These are phyloP conservation scores for Globisporangium middletonii DNA, from an alignment of 352 stramenopile genomes.

Conservation along the genomic window DNA sequence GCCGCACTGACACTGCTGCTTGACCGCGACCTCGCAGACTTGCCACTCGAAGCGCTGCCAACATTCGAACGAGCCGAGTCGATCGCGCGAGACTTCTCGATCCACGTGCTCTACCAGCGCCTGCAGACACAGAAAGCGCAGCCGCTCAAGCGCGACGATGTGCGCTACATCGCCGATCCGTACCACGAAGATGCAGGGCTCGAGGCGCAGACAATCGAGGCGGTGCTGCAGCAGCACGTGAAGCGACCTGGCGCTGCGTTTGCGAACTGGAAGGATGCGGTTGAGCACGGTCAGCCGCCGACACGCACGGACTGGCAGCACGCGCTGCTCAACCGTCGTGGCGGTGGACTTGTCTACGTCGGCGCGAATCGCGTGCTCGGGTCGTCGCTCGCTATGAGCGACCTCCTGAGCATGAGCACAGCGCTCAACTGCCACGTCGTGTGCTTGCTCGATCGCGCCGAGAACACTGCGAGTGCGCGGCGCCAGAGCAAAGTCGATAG, in stretches of 20 bases:
- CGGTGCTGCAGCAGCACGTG: conserved; percentile 34
- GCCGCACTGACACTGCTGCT: conserved; percentile 47
- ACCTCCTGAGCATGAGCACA: conserved; percentile 68
- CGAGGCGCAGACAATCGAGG: conserved; percentile 34
- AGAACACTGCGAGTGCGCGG: conserved; percentile 65
- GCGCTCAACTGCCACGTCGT: conserved; percentile 58
- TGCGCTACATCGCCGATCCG: conserved; percentile 62
- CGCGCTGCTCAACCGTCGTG: conserved; percentile 42
- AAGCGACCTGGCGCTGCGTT: conserved; percentile 23
- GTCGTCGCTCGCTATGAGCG: conserved; percentile 28
- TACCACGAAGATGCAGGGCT: conserved; percentile 40
- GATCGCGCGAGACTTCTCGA: conserved; percentile 61
- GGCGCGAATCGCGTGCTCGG: conserved; percentile 63
- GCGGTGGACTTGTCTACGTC: conserved; percentile 64
- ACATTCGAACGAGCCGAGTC: conserved; percentile 37
- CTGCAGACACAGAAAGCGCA: conserved; percentile 44
- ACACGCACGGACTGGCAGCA: conserved; percentile 69
- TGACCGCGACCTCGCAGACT: conserved; percentile 36
- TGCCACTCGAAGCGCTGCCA: conserved; percentile 54
- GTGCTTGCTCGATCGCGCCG: conserved; percentile 69
- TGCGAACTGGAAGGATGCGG: conserved; percentile 51
- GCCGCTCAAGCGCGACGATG: conserved; percentile 46
- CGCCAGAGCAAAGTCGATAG: conserved; percentile 86
- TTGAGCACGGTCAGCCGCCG: conserved; percentile 52
- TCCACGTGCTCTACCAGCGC: conserved; percentile 61